phyloP scores from a whole-genome alignment of 345 rosid genomes.

The Brassica nigra region DNA sequence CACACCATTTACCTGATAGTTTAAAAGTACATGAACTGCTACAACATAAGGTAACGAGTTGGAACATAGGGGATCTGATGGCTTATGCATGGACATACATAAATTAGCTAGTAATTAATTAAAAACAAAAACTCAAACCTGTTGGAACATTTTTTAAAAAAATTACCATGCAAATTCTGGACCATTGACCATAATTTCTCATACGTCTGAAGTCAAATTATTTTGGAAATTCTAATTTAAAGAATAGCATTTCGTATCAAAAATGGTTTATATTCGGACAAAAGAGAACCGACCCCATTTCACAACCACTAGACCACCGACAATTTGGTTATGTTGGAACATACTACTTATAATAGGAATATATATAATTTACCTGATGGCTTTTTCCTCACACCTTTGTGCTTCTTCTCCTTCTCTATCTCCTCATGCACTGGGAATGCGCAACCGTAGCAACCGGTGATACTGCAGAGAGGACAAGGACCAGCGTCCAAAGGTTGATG shows the following conservation, averaged over 20 bases:
- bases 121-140: background rate
- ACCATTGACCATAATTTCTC: background rate
- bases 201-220: too few relatives aligned
- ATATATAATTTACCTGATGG: background rate
- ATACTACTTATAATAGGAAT: background rate
- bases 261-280: background rate
- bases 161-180: background rate
- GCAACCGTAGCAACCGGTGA: slow-evolving; percentile 2
- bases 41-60: background rate
- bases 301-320: background rate
- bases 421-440: background rate
- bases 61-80: background rate
- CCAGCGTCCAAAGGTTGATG: background rate
- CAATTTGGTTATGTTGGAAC: background rate
- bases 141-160: background rate
- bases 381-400: background rate
- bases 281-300: background rate
- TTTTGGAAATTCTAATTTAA: too few relatives aligned
- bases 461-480: background rate
- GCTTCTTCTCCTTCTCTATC: background rate
- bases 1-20: background rate
- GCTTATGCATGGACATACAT: background rate
- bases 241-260: background rate
- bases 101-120: background rate
- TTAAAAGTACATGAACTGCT: background rate